Percentiles rank a stretch among this genome's conserved stretches.
Conservation (phyloP, 2,329 filamentous ascomycete species). For the Colletotrichum theobromicola region DNA sequence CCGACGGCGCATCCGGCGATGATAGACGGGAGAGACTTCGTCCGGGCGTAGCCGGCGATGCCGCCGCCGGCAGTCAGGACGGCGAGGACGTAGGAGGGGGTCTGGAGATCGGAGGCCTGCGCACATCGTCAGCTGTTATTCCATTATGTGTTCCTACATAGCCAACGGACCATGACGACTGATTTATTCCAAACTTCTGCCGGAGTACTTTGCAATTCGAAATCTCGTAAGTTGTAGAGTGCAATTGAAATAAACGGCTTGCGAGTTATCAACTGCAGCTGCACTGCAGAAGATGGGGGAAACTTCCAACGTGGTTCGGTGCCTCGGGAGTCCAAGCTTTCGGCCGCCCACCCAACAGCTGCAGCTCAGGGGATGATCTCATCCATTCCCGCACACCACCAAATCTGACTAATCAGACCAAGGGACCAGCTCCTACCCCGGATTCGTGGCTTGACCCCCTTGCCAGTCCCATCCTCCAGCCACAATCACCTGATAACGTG, state of each 20-base stretch:
- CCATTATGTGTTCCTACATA: neutral
- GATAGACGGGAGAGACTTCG: slow-evolving; percentile 85
- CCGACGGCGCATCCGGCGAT: slow-evolving; percentile 86
- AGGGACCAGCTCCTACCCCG: slow-evolving; percentile 4
- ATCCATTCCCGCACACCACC: neutral
- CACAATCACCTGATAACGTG: slow-evolving; percentile 19
- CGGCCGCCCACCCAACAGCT: neutral
- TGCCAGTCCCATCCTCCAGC: neutral
- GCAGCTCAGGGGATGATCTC: slow-evolving; percentile 14
- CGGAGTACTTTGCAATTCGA: neutral
- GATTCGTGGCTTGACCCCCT: slow-evolving; percentile 14
- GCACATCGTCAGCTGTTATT: neutral
- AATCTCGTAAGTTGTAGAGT: no score
- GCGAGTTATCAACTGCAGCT: neutral
- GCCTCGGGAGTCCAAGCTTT: slow-evolving; percentile 18
- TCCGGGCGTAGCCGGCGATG: slow-evolving; percentile 83
- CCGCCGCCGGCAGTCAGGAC: slow-evolving; percentile 86
- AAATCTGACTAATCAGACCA: slow-evolving; percentile 14
- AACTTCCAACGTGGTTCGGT: neutral
- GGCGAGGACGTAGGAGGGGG: slow-evolving; percentile 79
- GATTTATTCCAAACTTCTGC: neutral
- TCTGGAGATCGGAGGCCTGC: slow-evolving; percentile 45
- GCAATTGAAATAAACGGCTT: neutral
- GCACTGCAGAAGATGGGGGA: neutral
- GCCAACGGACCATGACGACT: slow-evolving; percentile 4